Percentiles rank a stretch among this genome's conserved stretches.
These are phyloP conservation scores for Fonsecaea monophora DNA, from an alignment of 2,329 filamentous ascomycete genomes.

Conservation along the genomic window DNA sequence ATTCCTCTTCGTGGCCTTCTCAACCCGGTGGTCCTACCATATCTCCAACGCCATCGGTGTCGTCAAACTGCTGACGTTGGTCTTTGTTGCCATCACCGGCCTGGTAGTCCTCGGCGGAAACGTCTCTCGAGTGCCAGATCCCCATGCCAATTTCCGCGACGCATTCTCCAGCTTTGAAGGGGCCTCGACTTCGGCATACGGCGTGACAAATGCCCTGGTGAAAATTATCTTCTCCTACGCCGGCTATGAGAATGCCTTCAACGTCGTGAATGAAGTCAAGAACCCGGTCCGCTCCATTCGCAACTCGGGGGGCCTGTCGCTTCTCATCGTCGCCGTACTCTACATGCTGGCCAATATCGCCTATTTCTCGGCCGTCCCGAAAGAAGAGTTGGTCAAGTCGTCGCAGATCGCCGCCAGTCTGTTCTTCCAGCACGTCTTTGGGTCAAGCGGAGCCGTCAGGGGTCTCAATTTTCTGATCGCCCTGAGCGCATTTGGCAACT, in stretches of 20 bases:
- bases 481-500: conserved; percentile 65
- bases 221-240: conserved; percentile 66
- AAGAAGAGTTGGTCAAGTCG: conserved; percentile 60
- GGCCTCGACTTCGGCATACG: conserved; percentile 49
- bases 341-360: conserved; percentile 68
- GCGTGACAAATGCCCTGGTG: conserved; percentile 65
- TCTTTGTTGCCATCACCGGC: conserved; percentile 69
- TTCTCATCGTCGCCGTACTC: conserved; percentile 60
- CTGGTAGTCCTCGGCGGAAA: conserved; percentile 68
- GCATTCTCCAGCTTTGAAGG: conserved; percentile 56
- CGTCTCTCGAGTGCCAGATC: conserved; percentile 53
- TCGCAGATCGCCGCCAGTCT: conserved; percentile 63
- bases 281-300: conserved; percentile 65
- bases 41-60: conserved; percentile 64
- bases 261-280: conserved; percentile 65
- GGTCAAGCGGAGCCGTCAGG: conserved; percentile 55
- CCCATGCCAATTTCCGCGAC: conserved; percentile 61
- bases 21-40: conserved; percentile 65
- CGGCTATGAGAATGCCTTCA: conserved; percentile 67
- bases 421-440: conserved; percentile 67
- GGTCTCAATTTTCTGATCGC: conserved; percentile 65
- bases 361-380: conserved; percentile 65
- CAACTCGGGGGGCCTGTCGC: conserved; percentile 57
- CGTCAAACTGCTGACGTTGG: conserved; percentile 66
- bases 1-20: conserved; percentile 56